Base-by-base conservation (phyloP, 345 rosid genomes). In the Firmiana major region DNA sequence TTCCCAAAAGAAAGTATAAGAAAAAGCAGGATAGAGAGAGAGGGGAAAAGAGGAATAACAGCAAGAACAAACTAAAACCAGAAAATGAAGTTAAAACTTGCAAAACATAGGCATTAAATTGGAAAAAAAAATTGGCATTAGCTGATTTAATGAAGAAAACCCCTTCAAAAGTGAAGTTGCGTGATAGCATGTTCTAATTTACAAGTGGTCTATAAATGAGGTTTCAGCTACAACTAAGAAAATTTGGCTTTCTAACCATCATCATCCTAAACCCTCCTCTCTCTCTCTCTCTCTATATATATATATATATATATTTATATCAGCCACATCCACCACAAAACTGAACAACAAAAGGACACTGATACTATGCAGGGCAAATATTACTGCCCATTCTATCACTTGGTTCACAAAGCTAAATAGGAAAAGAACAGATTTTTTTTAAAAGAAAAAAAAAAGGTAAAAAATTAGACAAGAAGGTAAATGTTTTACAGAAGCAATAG, bases 291-390 rank as follows among this genome's bases (percentile, higher is more conserved):
- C 40, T 31, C 34, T 31, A 31, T 31, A 31, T 31, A 31, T 31
- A 31, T 31, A 31, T 31, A 31, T 31, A 31, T 31, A 31, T 31
- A 31, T 31, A 31, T 31, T 11, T 77, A 68, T 67, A 64, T 79
- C 76, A 77, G 31, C 74, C 81, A 77, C 80, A 66, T 43, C 84
- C 87, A 69, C 83, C 83, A 77, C 87, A 79, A 85, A 80, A 86
- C 85, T 84, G 70, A 80, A 80, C 72, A 74, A 57, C 40, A 71
- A 66, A 9, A 4, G 24, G 66, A 63, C 79, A 66, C 82, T 84
- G 79, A 16, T 63, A 34, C 66, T 31, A 62, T 80, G 65, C 80
- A 75, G 81, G 83, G 82, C 85, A 79, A 31, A 64, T 71, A 71
- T 82, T 75, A 62, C 59, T 71, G 86, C 88, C 83, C 85, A 67